Evolutionary conservation across 2,329 filamentous ascomycete species (phyloP), one percentile per base, ranked within the genome.

Genomic region (Massarina eburnea): DNA sequence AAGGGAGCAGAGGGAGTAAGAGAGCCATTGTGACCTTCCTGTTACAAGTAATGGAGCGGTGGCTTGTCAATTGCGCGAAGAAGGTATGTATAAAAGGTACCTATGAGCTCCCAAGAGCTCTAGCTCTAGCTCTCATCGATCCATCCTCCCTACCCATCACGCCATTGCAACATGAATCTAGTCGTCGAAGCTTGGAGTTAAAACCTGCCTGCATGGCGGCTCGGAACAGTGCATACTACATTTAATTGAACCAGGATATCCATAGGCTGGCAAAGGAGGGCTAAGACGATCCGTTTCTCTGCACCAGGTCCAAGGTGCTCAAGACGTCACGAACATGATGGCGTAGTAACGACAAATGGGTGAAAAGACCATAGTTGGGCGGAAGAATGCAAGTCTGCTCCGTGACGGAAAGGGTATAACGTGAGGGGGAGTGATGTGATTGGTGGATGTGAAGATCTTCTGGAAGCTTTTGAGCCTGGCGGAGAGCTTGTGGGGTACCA

Each of bases 371-470:
- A 32, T 37, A 56, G 54, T 49, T 56, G 24, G 33, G 46, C 61
- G 61, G 61, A 64, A 52, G 12, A 53, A 49, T 17, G 37, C 26
- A 12, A 26, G 35, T 18, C 38, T 39, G 20, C 45, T 57, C 62
- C 64, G 62, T 59, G 57, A 24, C 52, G 15, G 47, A 56, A 53
- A 17, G 12, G 54, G 53, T 19, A 53, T 46, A 49, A 49, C 39
- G 44, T 12, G 19, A 20, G 21, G 27, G 18, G 17, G 19, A 8
- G 36, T 3, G 12, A 12, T 15, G 4, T 53, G 46, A 64, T 64
- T 64, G 62, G 64, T 62, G 60, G 64, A 62, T 26, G 40, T 20
- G 26, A 33, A 14, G 27, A 43, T 19, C 39, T 59, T 60, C 54
- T 54, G 39, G 47, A 60, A 59, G 50, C 39, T 49, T 46, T 49